Percentiles rank a stretch among this genome's conserved stretches.
These are phyloP conservation scores for Vaccinium darrowii DNA, from an alignment of 148 eudicot species.

Conservation along the genomic window DNA sequence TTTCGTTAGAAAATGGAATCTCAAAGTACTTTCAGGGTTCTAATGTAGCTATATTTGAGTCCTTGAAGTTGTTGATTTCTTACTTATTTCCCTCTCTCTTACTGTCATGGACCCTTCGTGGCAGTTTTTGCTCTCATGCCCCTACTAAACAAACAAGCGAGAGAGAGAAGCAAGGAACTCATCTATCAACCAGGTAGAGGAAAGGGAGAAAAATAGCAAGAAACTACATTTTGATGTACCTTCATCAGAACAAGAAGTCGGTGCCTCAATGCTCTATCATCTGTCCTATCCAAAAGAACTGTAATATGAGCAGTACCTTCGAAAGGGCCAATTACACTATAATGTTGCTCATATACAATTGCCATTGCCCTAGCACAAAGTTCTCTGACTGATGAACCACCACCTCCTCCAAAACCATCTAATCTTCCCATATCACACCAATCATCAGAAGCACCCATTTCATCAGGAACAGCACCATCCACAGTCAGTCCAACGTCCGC, in stretches of 20 bases:
- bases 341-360: slow-evolving; percentile 93
- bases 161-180: slow-evolving; percentile 1
- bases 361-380: slow-evolving; percentile 99
- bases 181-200: neutral
- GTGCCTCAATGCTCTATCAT: slow-evolving; percentile 95
- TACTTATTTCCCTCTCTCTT: neutral
- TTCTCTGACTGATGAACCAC: slow-evolving; percentile 90
- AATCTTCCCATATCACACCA: slow-evolving; percentile 99
- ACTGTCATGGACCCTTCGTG: neutral
- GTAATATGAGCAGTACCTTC: slow-evolving; percentile 96
- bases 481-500: slow-evolving; percentile 93
- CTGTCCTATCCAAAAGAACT: slow-evolving; percentile 91
- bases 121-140: slow-evolving; percentile 8
- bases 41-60: neutral
- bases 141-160: neutral
- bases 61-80: neutral
- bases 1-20: neutral
- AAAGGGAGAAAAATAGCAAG: slow-evolving; percentile 5
- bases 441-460: slow-evolving; percentile 95
- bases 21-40: neutral
- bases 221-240: slow-evolving; percentile 40
- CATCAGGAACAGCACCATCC: slow-evolving; percentile 97
- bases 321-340: slow-evolving; percentile 73
- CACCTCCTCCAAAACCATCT: slow-evolving; percentile 99
- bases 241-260: slow-evolving; percentile 88